Base-by-base conservation (phyloP, 2,329 filamentous ascomycete species). In the Venturia nashicola region DNA sequence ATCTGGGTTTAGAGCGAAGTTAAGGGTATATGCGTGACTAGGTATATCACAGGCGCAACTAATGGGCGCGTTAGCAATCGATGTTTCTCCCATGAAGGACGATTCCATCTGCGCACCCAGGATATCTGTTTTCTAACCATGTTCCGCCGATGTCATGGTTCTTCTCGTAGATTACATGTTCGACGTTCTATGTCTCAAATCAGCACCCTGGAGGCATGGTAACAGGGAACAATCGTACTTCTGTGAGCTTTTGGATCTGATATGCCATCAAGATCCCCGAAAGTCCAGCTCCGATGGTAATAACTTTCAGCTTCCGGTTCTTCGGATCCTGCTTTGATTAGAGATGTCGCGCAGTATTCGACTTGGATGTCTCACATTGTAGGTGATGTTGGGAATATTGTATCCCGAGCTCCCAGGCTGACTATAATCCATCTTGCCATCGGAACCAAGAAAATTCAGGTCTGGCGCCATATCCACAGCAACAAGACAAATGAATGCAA, bases 261-360 rank as follows among this genome's bases (percentile, higher is more conserved):
- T 80, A 79, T 66, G 78, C 77, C 69, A 76, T 74, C 66, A 78
- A 69, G 14, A 80, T 80, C 6, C 78, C 78, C 11, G 75, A 76
- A 1, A 80, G 72, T 6, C 79, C 79, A 4, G 76, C 79, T 39
- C 79, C 79, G 63, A 81, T 79, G 9, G 76, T 79, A 46, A 82
- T 66, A 2, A 80, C 76, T 51, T 74, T 77, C 32, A 82, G 65
- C 66, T 76, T 78, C 12, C 77, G 75, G 55, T 75, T 75, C 18
- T 71, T 69, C 4, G 76, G 75, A 64, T 76, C 74, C 51, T 57
- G 27, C 8, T 36, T 20, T 12, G 34, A 14, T 57, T 36, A 57
- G 32, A 18, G 1, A 5, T 4, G 16, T n/a, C 9, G n/a, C 18
- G 2, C 27, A 18, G 32, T 6, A 7, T 20, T 11, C n/a, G 18